Evolutionary conservation across 2,329 filamentous ascomycete species (phyloP), one percentile per base, ranked within the genome.

Genomic region (Calonectria pteridis): DNA sequence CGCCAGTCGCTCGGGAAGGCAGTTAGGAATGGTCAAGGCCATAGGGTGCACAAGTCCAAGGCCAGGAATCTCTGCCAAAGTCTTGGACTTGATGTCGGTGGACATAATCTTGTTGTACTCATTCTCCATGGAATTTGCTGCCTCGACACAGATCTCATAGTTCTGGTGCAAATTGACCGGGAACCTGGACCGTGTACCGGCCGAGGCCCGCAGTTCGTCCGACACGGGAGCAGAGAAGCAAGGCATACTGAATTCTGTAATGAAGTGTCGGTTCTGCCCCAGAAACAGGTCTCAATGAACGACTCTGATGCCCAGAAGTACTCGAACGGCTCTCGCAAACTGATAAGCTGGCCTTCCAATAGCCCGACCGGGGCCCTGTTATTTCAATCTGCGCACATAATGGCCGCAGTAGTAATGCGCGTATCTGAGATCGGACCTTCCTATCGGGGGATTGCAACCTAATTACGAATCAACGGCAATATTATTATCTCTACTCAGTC

Each of bases 91-190:
- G 23, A 62, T 62, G 23, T 62, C n/a, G 4, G 55, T 62, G 14
- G 55, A 62, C 55, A 62, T 62, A 6, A 62, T 29, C 6, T 40
- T 62, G 55, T 62, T 62, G 55, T 62, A 62, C 55, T 62, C 55
- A 62, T 62, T 37, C 16, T 62, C 55, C 35, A 62, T 62, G 26
- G 33, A 23, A 14, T 37, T 28, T 20, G 55, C 55, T 10, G 55
- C 55, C n/a, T 37, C 55, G n/a, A 62, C 55, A 23, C 55, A 62
- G 4, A 62, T 6, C n/a, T 62, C 33, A 62, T 62, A 37, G 26
- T 62, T 62, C 23, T 62, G 55, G 33, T 62, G 55, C 14, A 62
- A n/a, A 37, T 62, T 40, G n/a, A 62, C 55, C 1, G 55, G 55
- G 55, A 62, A 62, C 31, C 35, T 62, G 14, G 55, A 62, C 23